phyloP scores from a whole-genome alignment of 1,284 basidiomycete species.

The Chiua sp. region DNA sequence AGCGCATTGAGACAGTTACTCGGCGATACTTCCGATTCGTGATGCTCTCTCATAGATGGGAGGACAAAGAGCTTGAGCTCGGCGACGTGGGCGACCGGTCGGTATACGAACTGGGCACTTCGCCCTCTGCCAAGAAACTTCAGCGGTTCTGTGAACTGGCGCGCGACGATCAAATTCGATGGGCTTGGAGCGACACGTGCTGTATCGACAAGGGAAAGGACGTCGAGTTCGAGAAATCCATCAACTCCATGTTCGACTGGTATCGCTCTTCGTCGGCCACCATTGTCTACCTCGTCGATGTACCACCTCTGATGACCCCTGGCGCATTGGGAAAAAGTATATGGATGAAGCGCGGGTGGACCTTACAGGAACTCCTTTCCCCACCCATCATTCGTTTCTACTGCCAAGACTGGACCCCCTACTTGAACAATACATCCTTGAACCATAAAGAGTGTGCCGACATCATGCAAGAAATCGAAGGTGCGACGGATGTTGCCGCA shows the following conservation, averaged over 20 bases:
- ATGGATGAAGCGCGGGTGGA: conserved; percentile 36
- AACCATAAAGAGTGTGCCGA: conserved; percentile 22
- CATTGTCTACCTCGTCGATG: conserved; percentile 25
- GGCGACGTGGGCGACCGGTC: conserved; percentile 19
- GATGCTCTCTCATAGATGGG: conserved; percentile 34
- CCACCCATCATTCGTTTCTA: conserved; percentile 30
- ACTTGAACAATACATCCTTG: conserved; percentile 15
- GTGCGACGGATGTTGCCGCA: conserved; percentile 23
- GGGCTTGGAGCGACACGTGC: conserved; percentile 35
- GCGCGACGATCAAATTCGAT: conserved; percentile 12
- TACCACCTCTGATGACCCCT: conserved; percentile 10
- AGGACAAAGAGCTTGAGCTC: conserved; percentile 17
- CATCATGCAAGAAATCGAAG: conserved; percentile 26
- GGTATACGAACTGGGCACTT: conserved; percentile 15
- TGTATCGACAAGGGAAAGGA: conserved; percentile 32
- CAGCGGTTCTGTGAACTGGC: conserved; percentile 22
- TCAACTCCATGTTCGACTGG: conserved; percentile 34
- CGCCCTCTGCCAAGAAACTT: conserved; percentile 17
- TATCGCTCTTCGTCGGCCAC: conserved; percentile 21
- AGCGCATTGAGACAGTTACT: conserved; percentile 11
- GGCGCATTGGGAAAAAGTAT: conserved; percentile 17
- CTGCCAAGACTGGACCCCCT: conserved; percentile 29
- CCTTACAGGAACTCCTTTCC: conserved; percentile 32
- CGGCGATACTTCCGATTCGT: conserved; percentile 21
- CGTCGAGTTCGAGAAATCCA: conserved; percentile 26